Evolutionary conservation across 164 flowering plant species (phyloP).

Genomic region (Dillenia turbinata): DNA sequence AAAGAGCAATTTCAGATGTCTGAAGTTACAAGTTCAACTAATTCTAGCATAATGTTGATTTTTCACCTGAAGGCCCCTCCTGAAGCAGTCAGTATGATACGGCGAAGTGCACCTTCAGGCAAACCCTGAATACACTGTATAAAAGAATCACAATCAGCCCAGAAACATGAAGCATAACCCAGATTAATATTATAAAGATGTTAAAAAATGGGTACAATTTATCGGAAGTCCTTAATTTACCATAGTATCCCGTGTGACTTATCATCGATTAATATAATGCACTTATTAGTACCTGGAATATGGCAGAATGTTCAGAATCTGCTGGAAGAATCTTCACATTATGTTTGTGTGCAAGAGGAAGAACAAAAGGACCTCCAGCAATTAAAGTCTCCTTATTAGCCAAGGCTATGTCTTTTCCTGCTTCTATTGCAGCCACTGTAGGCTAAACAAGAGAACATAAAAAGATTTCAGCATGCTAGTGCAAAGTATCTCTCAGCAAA

Average conservation of each 20-base stretch:
- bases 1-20: background rate
- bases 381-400: slow-evolving; percentile 97
- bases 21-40: too few species aligned
- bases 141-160: too few species aligned
- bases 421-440: slow-evolving; percentile 97
- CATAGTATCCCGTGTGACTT: background rate
- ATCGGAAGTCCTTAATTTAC: background rate
- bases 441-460: slow-evolving; percentile 43
- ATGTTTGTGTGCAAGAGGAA: slow-evolving; percentile 92
- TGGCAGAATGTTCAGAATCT: slow-evolving; percentile 98
- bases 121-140: slow-evolving; percentile 95
- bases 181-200: background rate
- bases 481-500: too few species aligned
- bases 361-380: slow-evolving; percentile 98
- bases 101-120: slow-evolving; percentile 89
- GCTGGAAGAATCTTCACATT: slow-evolving; percentile 97
- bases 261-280: background rate
- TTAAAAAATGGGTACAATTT: background rate
- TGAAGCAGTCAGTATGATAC: slow-evolving; percentile 90
- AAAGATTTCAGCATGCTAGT: too few species aligned
- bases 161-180: slow-evolving; percentile 16
- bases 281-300: slow-evolving; percentile 69
- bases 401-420: slow-evolving; percentile 93
- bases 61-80: slow-evolving; percentile 96
- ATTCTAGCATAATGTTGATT: background rate